Evolutionary conservation across 208 protist genomes (phyloP), one percentile per base, ranked within the genome.

Genomic region (Vickermania ingenoplastis): DNA sequence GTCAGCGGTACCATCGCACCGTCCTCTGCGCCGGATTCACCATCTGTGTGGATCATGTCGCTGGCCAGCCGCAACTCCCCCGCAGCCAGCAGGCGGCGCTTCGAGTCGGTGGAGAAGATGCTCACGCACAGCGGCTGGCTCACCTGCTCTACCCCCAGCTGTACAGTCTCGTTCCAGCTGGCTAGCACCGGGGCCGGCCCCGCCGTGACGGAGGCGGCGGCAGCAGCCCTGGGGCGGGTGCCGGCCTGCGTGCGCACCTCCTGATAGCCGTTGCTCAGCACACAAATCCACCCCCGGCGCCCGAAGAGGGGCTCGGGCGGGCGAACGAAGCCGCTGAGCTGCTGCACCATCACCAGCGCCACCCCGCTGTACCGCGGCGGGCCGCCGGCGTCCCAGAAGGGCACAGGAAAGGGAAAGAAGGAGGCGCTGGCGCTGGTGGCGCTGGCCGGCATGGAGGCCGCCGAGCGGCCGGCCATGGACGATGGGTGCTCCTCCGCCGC

Each of bases 191-290:
- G n/a, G n/a, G n/a, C n/a, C n/a, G n/a, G n/a, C n/a, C n/a, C n/a
- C n/a, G n/a, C n/a, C n/a, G n/a, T n/a, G n/a, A n/a, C n/a, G n/a
- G n/a, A n/a, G n/a, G n/a, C n/a, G 21, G 29, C 52, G n/a, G 41
- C 50, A 41, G 69, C 73, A 58, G 71, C 53, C 56, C 75, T 45
- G 54, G 79, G 61, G 55, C 64, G 63, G 2, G 69, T 63, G 26
- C 75, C 67, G 1, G 56, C 57, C 14, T 62, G 63, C 4, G 70
- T 91, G 59, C 73, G 77, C 26, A 91, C 68, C 41, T 79, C 69
- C 61, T 91, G 83, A 64, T 83, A 87, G 25, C 83, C 79, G 59
- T 87, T 90, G 7, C 79, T 80, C 31, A 90, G 41, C n/a, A 83
- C 73, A 45, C 68, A 74, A 22, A 84, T 70, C 3, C 71, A 68